Base-by-base conservation (phyloP, 2,329 filamentous ascomycete species). In the Dactylellina sp. region DNA sequence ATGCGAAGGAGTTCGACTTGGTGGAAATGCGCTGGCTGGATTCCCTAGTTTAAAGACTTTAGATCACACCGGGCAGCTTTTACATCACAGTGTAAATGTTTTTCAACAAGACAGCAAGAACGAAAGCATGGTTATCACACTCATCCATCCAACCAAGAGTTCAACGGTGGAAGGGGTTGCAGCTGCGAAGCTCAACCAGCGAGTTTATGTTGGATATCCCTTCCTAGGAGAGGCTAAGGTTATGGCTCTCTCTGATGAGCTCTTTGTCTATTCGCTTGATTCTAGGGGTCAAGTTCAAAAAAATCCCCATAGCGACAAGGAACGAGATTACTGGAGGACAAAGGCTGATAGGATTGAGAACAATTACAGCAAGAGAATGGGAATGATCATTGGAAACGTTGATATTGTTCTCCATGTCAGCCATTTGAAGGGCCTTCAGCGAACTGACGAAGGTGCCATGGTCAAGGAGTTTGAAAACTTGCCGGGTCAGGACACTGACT, bases 61-160 rank as follows among this genome's bases (percentile, higher is more conserved):
- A 42, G 91, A 92, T 0, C 93, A 95, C 80, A 89, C 88, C 72
- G 95, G 92, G 1, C 86, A 88, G 65, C 84, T 98, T 52, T 91
- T 89, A 7, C 96, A 93, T 81, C 91, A 96, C 77, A 93, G 93
- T 1, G 91, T 99, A 75, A 95, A 89, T 76, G 92, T 99, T 35
- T 99, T 99, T 83, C 93, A 97, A 80, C 89, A 94, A 78, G 95
- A 98, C 77, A 97, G 93, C 80, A 89, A 92, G 55, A 98, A 98
- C 79, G 93, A 97, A 81, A 99, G 94, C 81, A 93, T 98, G 88
- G 88, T 98, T 22, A 86, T 98, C 65, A 97, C 92, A 1, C 84
- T 99, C 85, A 89, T 65, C 16, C 56, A 68, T 37, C 71, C 62
- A 35, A 14, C 47, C 22, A 55, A 53, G 24, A 25, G 32, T 16